These are phyloP conservation scores for Fusarium sambucinum DNA, from an alignment of 2,329 filamentous ascomycete genomes.

Conservation along the genomic window DNA sequence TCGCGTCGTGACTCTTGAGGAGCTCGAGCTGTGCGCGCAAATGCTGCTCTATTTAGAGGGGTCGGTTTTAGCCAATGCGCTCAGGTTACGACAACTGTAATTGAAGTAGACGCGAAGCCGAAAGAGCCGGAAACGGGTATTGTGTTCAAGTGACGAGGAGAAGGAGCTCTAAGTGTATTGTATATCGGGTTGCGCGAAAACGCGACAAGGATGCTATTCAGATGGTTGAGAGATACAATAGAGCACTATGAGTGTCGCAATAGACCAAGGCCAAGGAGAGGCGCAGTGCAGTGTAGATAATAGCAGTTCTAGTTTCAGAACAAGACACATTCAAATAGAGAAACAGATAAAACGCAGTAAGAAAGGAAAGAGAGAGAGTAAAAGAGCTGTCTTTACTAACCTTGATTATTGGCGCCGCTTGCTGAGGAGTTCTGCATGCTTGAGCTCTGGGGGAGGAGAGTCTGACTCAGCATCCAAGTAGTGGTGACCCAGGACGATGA, in stretches of 20 bases:
- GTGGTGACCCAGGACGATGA: constrained; percentile 44
- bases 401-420: constrained; percentile 52
- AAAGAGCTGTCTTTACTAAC: constrained; percentile 47
- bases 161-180: constrained; percentile 27
- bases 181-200: constrained; percentile 34
- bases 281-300: constrained; percentile 22
- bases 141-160: constrained; percentile 18
- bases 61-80: constrained; percentile 44
- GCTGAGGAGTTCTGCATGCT: constrained; percentile 52
- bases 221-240: constrained; percentile 30
- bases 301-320: constrained; percentile 21
- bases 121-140: constrained; percentile 24
- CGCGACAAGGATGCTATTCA: constrained; percentile 45
- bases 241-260: constrained; percentile 42
- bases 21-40: constrained; percentile 60
- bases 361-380: constrained; percentile 24
- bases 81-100: constrained; percentile 34
- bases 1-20: constrained; percentile 56
- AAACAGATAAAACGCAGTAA: constrained; percentile 31
- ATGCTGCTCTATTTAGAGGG: constrained; percentile 54
- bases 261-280: constrained; percentile 18
- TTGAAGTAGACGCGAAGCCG: constrained; percentile 27
- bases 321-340: constrained; percentile 23
- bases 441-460: constrained; percentile 46
- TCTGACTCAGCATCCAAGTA: constrained; percentile 54